These are phyloP conservation scores for Glycine latifolia DNA, from an alignment of 306 rosid species.

Conservation along the genomic window DNA sequence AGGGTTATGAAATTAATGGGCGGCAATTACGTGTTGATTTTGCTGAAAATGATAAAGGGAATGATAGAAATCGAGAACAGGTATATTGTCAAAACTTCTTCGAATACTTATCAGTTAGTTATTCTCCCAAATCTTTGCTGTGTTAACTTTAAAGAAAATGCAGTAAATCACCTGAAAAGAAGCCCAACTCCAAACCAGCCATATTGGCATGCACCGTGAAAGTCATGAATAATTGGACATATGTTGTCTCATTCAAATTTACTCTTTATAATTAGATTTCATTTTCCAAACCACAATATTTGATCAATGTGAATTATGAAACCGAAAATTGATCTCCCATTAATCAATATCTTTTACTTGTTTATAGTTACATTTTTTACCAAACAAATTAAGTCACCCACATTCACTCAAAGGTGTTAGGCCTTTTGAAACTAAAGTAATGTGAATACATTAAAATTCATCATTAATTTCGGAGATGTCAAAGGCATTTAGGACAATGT, in stretches of 20 bases:
- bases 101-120: not conserved
- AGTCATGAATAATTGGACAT: slow-evolving; percentile 1
- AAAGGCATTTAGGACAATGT: not conserved
- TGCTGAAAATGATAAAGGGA: slow-evolving; percentile 97
- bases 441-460: not conserved
- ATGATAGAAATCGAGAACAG: slow-evolving; percentile 89
- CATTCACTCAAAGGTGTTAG: slow-evolving; percentile 2
- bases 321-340: not conserved
- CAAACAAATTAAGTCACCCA: not conserved
- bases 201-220: not conserved
- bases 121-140: slow-evolving; percentile 33
- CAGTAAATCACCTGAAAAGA: slow-evolving; percentile 5
- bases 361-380: slow-evolving; percentile 1
- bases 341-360: not conserved
- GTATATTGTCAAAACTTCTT: slow-evolving; percentile 49
- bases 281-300: not conserved
- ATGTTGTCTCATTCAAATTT: not conserved
- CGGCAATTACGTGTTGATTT: slow-evolving; percentile 96
- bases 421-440: slow-evolving; percentile 12
- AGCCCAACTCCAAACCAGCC: slow-evolving; percentile 9
- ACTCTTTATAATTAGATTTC: not conserved
- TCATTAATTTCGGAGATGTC: not conserved
- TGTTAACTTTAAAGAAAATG: slow-evolving; percentile 16
- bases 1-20: slow-evolving; percentile 96
- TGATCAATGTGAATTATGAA: not conserved